These are phyloP conservation scores for Tetrahymena malaccensis DNA, from an alignment of 73 alveolate genomes.

Conservation along the genomic window DNA sequence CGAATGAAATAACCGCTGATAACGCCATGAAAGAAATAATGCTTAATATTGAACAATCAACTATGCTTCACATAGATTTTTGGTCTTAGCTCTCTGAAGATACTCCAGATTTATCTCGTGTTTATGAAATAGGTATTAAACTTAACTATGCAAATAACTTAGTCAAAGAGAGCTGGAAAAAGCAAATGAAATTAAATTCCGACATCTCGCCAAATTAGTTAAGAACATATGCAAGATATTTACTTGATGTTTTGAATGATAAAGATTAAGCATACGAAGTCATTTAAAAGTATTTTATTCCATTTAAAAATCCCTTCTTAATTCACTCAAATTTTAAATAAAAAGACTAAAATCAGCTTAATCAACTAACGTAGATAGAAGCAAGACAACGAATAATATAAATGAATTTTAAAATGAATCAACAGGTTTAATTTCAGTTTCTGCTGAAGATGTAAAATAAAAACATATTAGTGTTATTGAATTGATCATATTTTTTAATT, in stretches of 20 bases:
- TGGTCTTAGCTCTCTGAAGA: constrained; percentile 24
- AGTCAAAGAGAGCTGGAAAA: constrained; percentile 33
- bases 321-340: background rate
- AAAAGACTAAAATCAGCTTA: constrained; percentile 19
- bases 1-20: constrained; percentile 29
- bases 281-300: background rate
- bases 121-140: constrained; percentile 28
- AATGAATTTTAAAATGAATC: constrained; percentile 42
- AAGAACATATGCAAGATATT: constrained; percentile 27
- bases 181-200: constrained; percentile 6
- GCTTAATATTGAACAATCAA: constrained; percentile 8
- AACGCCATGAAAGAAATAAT: constrained; percentile 17
- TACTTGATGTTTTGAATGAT: constrained; percentile 22
- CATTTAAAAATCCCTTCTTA: background rate
- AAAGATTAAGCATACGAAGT: constrained; percentile 37
- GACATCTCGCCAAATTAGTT: constrained; percentile 23
- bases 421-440: constrained; percentile 25
- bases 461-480: background rate
- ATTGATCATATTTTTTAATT: background rate
- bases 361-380: constrained; percentile 28
- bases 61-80: constrained; percentile 16
- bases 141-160: constrained; percentile 14
- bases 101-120: constrained; percentile 28
- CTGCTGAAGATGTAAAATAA: constrained; percentile 32
- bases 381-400: constrained; percentile 30